A percentile compares a stretch with the other conserved stretches of the same genome.
Evolutionary conservation across 495 filamentous ascomycete genomes (phyloP).

Genomic region (Penicillium macrosclerotiorum): DNA sequence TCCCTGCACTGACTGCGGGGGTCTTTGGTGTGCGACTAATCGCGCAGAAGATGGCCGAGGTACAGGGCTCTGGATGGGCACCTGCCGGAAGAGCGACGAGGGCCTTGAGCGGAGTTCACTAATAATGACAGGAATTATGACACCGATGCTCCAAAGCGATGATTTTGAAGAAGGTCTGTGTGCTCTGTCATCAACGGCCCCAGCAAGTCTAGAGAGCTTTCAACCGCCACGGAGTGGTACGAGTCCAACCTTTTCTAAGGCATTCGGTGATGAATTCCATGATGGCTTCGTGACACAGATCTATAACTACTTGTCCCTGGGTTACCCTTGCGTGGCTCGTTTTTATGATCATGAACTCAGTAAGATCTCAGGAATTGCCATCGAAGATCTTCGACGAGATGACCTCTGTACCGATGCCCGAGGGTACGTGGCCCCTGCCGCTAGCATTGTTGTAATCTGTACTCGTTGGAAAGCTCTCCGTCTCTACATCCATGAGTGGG

Average conservation of each 20-base stretch:
- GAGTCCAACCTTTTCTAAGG: conserved; percentile 15
- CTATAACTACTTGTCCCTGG: conserved; percentile 91
- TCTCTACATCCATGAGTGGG: conserved; percentile 83
- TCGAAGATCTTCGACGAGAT: conserved; percentile 66
- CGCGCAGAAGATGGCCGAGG: conserved; percentile 27
- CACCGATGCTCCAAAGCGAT: conserved; percentile 21
- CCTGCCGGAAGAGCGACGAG: conserved; percentile 35
- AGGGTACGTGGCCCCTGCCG: conserved; percentile 59
- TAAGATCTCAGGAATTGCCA: conserved; percentile 66
- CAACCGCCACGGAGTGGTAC: not conserved
- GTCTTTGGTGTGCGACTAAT: conserved; percentile 42
- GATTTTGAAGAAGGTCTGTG: too few relatives aligned
- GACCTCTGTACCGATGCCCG: conserved; percentile 62
- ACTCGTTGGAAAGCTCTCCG: conserved; percentile 79
- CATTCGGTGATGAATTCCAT: conserved; percentile 64
- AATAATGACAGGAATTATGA: conserved; percentile 23
- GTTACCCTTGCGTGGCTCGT: conserved; percentile 80
- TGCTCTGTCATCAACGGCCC: too few relatives aligned
- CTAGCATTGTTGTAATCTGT: conserved; percentile 45
- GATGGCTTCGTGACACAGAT: conserved; percentile 91
- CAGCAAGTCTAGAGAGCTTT: conserved; percentile 36
- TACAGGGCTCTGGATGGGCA: conserved; percentile 68
- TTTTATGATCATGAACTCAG: conserved; percentile 79
- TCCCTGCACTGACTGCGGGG: conserved; percentile 24
- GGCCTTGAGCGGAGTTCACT: conserved; percentile 6